phyloP scores from a whole-genome alignment of 495 filamentous ascomycete species.

The Clohesyomyces aquaticus region DNA sequence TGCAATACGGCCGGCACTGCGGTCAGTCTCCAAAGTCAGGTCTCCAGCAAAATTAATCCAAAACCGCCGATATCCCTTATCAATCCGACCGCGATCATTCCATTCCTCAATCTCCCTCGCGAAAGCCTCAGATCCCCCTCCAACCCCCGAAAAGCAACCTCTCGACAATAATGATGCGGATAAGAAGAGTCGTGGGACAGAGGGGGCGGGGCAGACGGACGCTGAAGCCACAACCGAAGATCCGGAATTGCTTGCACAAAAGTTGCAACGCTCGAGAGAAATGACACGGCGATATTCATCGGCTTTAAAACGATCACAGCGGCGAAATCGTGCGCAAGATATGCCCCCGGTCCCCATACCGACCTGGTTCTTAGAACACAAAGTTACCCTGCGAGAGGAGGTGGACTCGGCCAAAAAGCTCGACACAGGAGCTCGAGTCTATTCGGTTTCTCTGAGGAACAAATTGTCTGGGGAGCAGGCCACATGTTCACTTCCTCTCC shows the following conservation, averaged over 20 bases:
- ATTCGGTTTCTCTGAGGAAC: constrained; percentile 16
- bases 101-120: constrained; percentile 34
- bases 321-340: constrained; percentile 33
- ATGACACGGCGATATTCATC: constrained; percentile 35
- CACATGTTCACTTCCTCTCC: constrained; percentile 19
- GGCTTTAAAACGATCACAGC: constrained; percentile 32
- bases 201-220: constrained; percentile 13
- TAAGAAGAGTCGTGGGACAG: constrained; percentile 16
- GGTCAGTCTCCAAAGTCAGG: constrained; percentile 30
- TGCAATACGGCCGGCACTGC: constrained; percentile 35
- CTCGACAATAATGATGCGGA: constrained; percentile 15
- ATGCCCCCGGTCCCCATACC: constrained; percentile 44
- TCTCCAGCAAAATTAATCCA: constrained; percentile 34
- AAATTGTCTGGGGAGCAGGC: constrained; percentile 19
- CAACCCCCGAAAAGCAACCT: constrained; percentile 29
- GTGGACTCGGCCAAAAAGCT: neutral
- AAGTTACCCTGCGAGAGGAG: constrained; percentile 46
- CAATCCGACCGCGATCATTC: constrained; percentile 29
- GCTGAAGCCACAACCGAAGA: constrained; percentile 21
- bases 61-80: constrained; percentile 41
- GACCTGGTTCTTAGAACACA: constrained; percentile 49
- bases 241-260: constrained; percentile 32
- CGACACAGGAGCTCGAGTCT: neutral
- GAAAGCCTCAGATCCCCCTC: constrained; percentile 30
- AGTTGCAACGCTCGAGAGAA: constrained; percentile 36